Evolutionary conservation across 202 grass and related monocot genomes (phyloP).

Genomic region (Bolboschoenoplectus hybrid): DNA sequence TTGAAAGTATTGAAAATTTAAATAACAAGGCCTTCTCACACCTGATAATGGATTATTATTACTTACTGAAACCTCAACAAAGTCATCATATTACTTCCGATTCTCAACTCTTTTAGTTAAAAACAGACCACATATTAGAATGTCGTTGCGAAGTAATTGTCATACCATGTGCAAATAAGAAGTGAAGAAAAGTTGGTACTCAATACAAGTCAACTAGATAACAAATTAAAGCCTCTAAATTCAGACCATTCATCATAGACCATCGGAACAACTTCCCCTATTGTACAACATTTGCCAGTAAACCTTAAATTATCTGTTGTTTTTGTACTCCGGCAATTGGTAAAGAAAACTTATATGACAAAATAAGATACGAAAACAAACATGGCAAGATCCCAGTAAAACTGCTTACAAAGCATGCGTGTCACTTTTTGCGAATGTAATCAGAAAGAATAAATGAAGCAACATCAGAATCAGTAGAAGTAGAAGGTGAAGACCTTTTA

Average conservation of each 20-base stretch:
- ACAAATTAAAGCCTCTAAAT: background rate
- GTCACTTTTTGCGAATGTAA: constrained; percentile 50
- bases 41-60: background rate
- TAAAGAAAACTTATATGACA: background rate
- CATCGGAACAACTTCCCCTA: background rate
- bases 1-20: background rate
- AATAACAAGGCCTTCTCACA: background rate
- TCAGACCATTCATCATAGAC: constrained; percentile 2
- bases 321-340: background rate
- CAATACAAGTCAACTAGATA: background rate
- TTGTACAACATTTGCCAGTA: background rate
- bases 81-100: background rate
- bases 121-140: constrained; percentile 4
- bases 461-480: constrained; percentile 50
- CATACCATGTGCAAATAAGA: background rate
- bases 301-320: background rate
- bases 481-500: constrained; percentile 47
- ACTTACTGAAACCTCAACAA: background rate
- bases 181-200: background rate
- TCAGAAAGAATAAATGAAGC: constrained; percentile 77
- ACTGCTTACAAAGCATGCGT: background rate
- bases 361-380: background rate
- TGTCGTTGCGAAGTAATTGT: background rate
- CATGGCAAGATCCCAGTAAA: background rate
- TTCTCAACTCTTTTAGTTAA: background rate